A percentile compares a stretch with the other conserved stretches of the same genome.
phyloP scores from a whole-genome alignment of 495 filamentous ascomycete genomes.

The Aspergillus funiculosus region DNA sequence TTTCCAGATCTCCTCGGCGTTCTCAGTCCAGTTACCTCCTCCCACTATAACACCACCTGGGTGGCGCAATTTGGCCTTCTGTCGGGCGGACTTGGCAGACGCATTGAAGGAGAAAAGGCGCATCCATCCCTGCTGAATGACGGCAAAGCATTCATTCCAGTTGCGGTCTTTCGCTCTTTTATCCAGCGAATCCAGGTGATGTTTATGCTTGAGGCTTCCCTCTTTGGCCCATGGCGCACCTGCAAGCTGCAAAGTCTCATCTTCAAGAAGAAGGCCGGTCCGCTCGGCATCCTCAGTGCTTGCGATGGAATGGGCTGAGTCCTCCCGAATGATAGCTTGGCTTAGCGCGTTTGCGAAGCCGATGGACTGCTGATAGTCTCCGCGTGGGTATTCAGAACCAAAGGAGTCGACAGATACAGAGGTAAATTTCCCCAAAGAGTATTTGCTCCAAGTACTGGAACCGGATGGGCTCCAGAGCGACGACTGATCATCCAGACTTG shows the following conservation, averaged over 20 bases:
- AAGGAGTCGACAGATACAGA: slow-evolving; percentile 88
- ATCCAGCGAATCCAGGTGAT: slow-evolving; percentile 82
- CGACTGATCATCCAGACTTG: slow-evolving; percentile 84
- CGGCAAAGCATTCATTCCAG: slow-evolving; percentile 96
- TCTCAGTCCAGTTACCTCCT: slow-evolving; percentile 95
- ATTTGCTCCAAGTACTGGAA: slow-evolving; percentile 91
- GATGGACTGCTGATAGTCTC: slow-evolving; percentile 91
- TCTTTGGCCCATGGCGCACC: slow-evolving; percentile 98
- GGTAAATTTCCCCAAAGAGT: slow-evolving; percentile 81
- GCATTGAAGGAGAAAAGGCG: slow-evolving; percentile 87
- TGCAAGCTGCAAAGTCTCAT: slow-evolving; percentile 81
- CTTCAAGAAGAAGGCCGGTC: slow-evolving; percentile 71
- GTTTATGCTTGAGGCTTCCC: slow-evolving; percentile 91
- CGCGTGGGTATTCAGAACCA: slow-evolving; percentile 67
- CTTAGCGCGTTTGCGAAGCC: slow-evolving; percentile 96
- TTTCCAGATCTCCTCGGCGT: slow-evolving; percentile 77
- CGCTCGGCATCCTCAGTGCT: slow-evolving; percentile 49
- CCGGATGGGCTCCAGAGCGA: slow-evolving; percentile 88
- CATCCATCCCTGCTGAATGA: slow-evolving; percentile 94
- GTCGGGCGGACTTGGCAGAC: slow-evolving; percentile 63
- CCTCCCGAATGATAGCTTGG: slow-evolving; percentile 94
- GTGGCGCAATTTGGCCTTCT: slow-evolving; percentile 54
- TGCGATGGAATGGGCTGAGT: slow-evolving; percentile 53
- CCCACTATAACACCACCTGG: slow-evolving; percentile 68
- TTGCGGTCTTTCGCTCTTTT: slow-evolving; percentile 88